phyloP scores from a whole-genome alignment of 176 grass and related monocot species.

The Tillandsia leiboldiana region DNA sequence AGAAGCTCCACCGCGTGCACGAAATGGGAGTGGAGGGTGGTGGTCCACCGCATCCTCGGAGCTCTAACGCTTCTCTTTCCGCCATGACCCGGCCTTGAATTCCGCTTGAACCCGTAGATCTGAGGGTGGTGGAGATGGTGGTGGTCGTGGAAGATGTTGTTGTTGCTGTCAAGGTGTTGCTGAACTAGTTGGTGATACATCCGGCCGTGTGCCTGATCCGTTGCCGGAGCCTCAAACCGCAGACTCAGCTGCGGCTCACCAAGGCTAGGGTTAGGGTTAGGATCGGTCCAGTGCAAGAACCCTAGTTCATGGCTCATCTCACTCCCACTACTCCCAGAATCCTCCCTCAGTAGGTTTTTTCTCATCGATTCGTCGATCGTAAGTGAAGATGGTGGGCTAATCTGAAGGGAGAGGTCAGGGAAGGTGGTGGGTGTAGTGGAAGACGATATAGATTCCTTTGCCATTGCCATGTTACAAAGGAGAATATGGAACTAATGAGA shows the following conservation, averaged over 20 bases:
- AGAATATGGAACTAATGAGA: not conserved
- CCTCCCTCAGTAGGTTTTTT: not conserved
- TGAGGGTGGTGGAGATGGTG: constrained; percentile 41
- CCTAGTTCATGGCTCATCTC: constrained; percentile 29
- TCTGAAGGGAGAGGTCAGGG: constrained; percentile 72
- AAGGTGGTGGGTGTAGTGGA: constrained; percentile 12
- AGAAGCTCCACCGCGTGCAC: constrained; percentile 90
- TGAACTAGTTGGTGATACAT: not conserved
- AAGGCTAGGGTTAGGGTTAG: not conserved
- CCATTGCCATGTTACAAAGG: not conserved
- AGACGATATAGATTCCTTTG: not conserved
- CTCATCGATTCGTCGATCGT: not conserved
- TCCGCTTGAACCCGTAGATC: constrained; percentile 69
- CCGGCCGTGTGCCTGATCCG: not conserved
- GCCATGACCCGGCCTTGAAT: constrained; percentile 25
- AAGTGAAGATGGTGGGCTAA: constrained; percentile 42
- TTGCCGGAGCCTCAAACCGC: constrained; percentile 18
- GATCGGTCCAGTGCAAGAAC: not conserved
- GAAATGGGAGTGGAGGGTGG: constrained; percentile 83
- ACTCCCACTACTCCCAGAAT: constrained; percentile 12
- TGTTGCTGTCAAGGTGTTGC: not conserved
- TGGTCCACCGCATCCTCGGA: constrained; percentile 97
- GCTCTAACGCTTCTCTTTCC: constrained; percentile 71
- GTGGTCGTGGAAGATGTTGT: constrained; percentile 16
- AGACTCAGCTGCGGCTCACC: constrained; percentile 46